Conservation (phyloP, 441 rosid genomes). For the Biscutella laevigata region DNA sequence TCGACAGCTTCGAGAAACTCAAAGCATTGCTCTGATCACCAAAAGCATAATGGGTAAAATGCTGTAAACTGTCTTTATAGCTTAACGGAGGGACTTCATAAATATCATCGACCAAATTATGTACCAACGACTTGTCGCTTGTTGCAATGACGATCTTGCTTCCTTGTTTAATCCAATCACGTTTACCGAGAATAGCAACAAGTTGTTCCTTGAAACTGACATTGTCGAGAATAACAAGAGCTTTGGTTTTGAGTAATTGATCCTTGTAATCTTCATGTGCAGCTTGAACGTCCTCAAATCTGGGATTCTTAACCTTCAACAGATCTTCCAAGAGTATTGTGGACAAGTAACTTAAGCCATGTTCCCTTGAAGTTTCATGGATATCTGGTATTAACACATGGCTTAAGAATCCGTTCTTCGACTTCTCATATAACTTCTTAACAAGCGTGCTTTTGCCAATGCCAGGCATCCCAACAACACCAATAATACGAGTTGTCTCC, state of each 20-base stretch:
- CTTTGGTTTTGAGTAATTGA: neutral
- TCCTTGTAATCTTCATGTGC: neutral
- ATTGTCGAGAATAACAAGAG: slow-evolving; percentile 12
- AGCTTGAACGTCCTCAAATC: neutral
- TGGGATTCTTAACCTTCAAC: neutral
- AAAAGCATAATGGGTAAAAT: neutral
- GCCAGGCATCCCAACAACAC: slow-evolving; percentile 22
- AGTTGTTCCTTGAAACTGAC: slow-evolving; percentile 13
- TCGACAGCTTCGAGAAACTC: neutral
- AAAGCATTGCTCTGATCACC: neutral
- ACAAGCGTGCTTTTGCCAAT: slow-evolving; percentile 20
- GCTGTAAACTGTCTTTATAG: neutral
- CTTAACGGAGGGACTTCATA: slow-evolving; percentile 3
- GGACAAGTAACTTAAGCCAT: neutral
- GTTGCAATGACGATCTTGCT: slow-evolving; percentile 31
- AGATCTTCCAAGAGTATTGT: neutral
- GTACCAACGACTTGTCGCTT: slow-evolving; percentile 19
- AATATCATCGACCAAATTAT: neutral
- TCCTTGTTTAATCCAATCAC: slow-evolving; percentile 28
- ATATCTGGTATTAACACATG: neutral
- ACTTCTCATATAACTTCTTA: neutral
- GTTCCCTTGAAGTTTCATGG: neutral
- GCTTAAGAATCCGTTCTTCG: neutral
- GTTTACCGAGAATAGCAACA: neutral
- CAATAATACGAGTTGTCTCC: neutral